Percentiles rank a stretch among this genome's conserved stretches.
These are phyloP conservation scores for Furcasterigmium furcatum DNA, from an alignment of 2,329 filamentous ascomycete species.

Conservation along the genomic window DNA sequence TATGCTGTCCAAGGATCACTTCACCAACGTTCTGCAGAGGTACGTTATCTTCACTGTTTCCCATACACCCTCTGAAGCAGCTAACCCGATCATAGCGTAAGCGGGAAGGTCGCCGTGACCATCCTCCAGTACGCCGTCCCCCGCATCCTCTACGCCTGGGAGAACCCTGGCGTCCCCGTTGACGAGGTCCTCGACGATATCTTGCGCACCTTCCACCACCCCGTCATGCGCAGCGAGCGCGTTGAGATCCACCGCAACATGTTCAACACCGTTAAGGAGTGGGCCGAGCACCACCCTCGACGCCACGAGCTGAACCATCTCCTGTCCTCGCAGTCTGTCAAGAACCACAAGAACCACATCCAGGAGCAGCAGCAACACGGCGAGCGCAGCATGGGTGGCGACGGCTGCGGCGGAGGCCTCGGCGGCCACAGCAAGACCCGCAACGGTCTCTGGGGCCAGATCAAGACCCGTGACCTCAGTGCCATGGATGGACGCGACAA, in stretches of 20 bases:
- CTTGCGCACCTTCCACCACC: slow-evolving; percentile 84
- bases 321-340: slow-evolving; percentile 82
- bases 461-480: slow-evolving; percentile 54
- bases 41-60: too few relatives aligned
- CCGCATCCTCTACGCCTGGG: slow-evolving; percentile 89
- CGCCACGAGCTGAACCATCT: slow-evolving; percentile 67
- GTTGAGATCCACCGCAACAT: slow-evolving; percentile 83
- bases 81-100: not conserved
- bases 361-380: slow-evolving; percentile 30
- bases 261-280: slow-evolving; percentile 81
- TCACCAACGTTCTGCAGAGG: slow-evolving; percentile 62
- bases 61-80: too few relatives aligned
- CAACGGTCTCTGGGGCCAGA: slow-evolving; percentile 59
- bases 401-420: slow-evolving; percentile 33
- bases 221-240: slow-evolving; percentile 70
- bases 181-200: slow-evolving; percentile 83
- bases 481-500: slow-evolving; percentile 49
- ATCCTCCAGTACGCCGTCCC: slow-evolving; percentile 86
- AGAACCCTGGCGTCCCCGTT: slow-evolving; percentile 78
- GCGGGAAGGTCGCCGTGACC: slow-evolving; percentile 61
- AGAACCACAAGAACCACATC: slow-evolving; percentile 76
- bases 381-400: slow-evolving; percentile 26
- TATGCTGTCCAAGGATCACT: slow-evolving; percentile 82
- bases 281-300: slow-evolving; percentile 69
- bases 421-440: slow-evolving; percentile 55